These are phyloP conservation scores for Spinellus fusiger DNA, from an alignment of 192 early-diverging fungal genomes.

Conservation along the genomic window DNA sequence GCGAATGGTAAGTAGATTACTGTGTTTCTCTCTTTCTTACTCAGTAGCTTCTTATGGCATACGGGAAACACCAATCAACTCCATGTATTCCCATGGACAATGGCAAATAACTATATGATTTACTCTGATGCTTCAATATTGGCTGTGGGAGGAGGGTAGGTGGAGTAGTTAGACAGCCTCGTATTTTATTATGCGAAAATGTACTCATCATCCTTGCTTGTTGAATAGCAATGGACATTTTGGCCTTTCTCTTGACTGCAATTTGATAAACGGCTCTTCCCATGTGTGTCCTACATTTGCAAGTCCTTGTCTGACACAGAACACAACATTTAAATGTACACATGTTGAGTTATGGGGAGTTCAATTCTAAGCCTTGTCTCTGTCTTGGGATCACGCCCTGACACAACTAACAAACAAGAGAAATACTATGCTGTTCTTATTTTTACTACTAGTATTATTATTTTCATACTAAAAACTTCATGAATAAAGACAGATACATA, in stretches of 20 bases:
- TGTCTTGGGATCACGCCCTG: too few relatives aligned
- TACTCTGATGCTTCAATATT: conserved; percentile 64
- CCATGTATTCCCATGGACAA: conserved; percentile 63
- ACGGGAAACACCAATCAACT: conserved; percentile 27
- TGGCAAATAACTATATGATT: conserved; percentile 71
- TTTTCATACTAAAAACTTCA: neutral
- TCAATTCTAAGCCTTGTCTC: neutral
- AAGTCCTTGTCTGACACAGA: conserved; percentile 1
- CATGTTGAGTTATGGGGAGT: conserved; percentile 13
- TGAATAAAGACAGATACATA: too few relatives aligned
- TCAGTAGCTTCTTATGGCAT: conserved; percentile 62
- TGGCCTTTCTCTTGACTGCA: conserved; percentile 71
- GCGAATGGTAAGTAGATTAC: conserved; percentile 56
- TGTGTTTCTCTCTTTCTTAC: neutral
- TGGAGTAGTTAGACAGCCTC: too few relatives aligned
- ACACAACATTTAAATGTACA: conserved; percentile 8
- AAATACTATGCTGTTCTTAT: too few relatives aligned
- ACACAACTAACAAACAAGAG: too few relatives aligned
- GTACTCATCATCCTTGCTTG: neutral
- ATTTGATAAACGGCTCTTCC: conserved; percentile 62
- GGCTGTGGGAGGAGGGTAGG: conserved; percentile 65
- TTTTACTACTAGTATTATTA: neutral
- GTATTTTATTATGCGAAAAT: too few relatives aligned
- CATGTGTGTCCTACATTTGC: conserved; percentile 20
- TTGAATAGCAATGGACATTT: conserved; percentile 44